These are phyloP conservation scores for Aspergillus eucalypticola DNA, from an alignment of 2,329 filamentous ascomycete genomes.

Conservation along the genomic window DNA sequence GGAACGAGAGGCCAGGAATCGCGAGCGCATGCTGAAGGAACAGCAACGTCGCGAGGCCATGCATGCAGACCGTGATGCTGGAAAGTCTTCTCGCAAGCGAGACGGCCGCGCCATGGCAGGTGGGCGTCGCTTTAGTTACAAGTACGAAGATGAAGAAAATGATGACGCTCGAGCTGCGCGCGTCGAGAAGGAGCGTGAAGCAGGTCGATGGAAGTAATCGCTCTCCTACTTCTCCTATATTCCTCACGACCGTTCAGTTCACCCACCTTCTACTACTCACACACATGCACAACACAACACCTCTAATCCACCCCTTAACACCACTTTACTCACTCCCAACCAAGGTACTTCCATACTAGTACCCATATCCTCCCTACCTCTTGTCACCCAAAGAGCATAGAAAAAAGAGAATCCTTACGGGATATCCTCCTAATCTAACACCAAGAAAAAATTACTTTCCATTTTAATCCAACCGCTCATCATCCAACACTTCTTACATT, in stretches of 20 bases:
- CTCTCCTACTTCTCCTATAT: background rate
- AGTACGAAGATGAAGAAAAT: slow-evolving; percentile 51
- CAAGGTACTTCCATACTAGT: too few species aligned
- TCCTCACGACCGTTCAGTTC: background rate
- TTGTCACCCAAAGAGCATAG: background rate
- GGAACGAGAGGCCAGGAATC: slow-evolving; percentile 68
- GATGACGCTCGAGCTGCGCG: slow-evolving; percentile 37
- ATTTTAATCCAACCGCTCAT: too few species aligned
- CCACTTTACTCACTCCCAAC: background rate
- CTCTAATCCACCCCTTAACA: background rate
- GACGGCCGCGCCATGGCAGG: slow-evolving; percentile 32
- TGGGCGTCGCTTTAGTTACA: slow-evolving; percentile 48
- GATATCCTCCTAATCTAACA: background rate
- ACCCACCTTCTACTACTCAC: too few species aligned
- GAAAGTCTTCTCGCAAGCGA: slow-evolving; percentile 36
- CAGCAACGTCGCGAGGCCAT: slow-evolving; percentile 63
- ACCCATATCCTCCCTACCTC: background rate
- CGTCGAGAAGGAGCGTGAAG: slow-evolving; percentile 44
- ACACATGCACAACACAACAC: background rate
- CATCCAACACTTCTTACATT: too few species aligned
- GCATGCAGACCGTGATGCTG: slow-evolving; percentile 28
- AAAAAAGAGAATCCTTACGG: background rate
- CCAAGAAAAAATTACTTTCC: too few species aligned
- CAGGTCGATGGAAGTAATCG: slow-evolving; percentile 30
- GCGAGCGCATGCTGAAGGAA: slow-evolving; percentile 65